Conservation (phyloP, 257 asterid species). For the Solanum pinnatisectum region DNA sequence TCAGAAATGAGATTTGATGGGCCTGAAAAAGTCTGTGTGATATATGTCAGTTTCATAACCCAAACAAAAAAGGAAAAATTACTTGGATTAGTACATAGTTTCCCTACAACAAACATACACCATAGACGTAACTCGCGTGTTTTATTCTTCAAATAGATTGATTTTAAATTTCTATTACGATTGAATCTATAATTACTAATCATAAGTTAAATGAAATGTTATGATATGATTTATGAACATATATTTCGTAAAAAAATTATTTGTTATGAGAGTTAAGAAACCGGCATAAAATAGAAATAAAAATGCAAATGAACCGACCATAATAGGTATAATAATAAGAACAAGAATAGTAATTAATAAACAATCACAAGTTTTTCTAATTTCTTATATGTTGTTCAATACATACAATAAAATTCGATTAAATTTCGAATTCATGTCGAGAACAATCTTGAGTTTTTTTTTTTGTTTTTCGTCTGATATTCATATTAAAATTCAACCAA, state of each 20-base stretch:
- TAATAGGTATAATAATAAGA: neutral
- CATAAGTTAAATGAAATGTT: neutral
- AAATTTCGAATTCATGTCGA: fast-evolving
- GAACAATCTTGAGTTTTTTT: no score
- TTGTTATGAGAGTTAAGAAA: neutral
- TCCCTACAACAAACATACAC: no score
- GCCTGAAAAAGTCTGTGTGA: neutral
- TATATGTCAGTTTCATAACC: neutral
- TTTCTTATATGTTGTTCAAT: no score
- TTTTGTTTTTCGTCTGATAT: no score
- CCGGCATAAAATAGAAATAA: neutral
- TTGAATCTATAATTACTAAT: no score
- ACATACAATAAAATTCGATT: fast-evolving
- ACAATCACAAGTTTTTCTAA: neutral
- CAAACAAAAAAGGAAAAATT: no score
- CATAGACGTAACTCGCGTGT: neutral
- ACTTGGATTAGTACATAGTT: no score
- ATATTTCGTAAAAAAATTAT: neutral
- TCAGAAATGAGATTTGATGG: neutral
- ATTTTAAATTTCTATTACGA: no score
- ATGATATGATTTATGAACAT: neutral
- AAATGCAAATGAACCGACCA: neutral
- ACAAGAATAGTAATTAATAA: neutral
- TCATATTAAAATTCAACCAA: no score
- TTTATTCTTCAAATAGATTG: neutral